phyloP scores from a whole-genome alignment of 2,329 filamentous ascomycete species.

The Tolypocladium cylindrosporum region DNA sequence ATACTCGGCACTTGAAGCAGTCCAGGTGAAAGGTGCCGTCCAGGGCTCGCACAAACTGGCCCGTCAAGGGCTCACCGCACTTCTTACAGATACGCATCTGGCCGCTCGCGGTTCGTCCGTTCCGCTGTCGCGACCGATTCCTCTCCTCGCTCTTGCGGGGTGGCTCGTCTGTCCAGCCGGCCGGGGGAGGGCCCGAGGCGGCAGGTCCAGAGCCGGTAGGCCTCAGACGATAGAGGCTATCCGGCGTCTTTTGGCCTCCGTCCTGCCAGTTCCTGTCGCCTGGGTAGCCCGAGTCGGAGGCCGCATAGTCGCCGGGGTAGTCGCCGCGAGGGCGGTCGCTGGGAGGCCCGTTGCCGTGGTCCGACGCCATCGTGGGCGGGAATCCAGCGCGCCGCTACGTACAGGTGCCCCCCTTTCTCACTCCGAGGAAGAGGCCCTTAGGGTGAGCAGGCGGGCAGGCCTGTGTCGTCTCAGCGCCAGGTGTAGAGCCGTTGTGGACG shows the following conservation, averaged over 20 bases:
- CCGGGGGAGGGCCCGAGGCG: slow-evolving; percentile 17
- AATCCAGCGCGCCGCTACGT: slow-evolving; percentile 10
- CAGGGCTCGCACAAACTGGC: slow-evolving; percentile 90
- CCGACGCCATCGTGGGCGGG: slow-evolving; percentile 32
- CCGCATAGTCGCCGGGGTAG: slow-evolving; percentile 15
- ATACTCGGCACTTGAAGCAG: slow-evolving; percentile 93
- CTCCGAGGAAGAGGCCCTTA: background rate
- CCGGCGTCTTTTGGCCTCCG: slow-evolving; percentile 24
- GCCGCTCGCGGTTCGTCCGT: slow-evolving; percentile 46
- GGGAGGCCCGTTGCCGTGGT: slow-evolving; percentile 32
- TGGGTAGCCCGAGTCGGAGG: slow-evolving; percentile 19
- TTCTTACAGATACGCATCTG: slow-evolving; percentile 68
- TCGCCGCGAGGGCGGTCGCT: slow-evolving; percentile 26
- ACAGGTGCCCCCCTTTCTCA: slow-evolving; percentile 9
- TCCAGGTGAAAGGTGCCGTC: slow-evolving; percentile 94
- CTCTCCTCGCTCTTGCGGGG: slow-evolving; percentile 45
- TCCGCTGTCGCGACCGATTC: slow-evolving; percentile 44
- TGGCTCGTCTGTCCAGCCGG: slow-evolving; percentile 27
- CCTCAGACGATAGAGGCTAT: slow-evolving; percentile 22
- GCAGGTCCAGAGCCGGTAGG: slow-evolving; percentile 24
- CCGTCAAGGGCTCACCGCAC: slow-evolving; percentile 77
- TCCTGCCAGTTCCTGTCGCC: slow-evolving; percentile 27
- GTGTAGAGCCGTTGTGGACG: slow-evolving; percentile 20
- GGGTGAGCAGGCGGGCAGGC: background rate
- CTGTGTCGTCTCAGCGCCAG: slow-evolving; percentile 19